Conservation (phyloP, 306 rosid species). For the Heteromeles arbutifolia region DNA sequence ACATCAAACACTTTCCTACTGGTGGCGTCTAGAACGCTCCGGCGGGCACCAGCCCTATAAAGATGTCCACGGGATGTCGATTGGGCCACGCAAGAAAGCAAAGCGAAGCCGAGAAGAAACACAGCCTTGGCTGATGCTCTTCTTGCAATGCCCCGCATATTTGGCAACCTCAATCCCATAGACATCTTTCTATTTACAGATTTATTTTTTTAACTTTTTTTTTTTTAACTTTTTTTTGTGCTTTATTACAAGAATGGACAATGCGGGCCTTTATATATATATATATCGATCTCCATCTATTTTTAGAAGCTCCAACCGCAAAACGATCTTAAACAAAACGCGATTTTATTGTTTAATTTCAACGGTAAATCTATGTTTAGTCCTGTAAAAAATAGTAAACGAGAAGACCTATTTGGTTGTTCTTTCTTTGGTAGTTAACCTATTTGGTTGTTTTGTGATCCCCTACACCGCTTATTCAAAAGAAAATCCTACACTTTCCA, state of each 20-base stretch:
- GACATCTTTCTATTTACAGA: neutral
- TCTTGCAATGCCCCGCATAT: slow-evolving; percentile 9
- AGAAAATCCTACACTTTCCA: neutral
- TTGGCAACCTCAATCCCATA: slow-evolving; percentile 7
- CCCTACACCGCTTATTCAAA: neutral
- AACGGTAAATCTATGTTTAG: neutral
- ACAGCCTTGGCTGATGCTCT: slow-evolving; percentile 9
- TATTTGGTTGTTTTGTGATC: neutral
- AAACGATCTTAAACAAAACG: neutral
- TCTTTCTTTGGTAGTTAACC: no score
- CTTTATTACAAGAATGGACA: neutral
- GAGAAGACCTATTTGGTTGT: slow-evolving; percentile 16
- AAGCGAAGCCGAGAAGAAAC: slow-evolving; percentile 12
- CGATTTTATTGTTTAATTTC: neutral
- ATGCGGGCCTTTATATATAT: neutral
- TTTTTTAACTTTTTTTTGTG: neutral
- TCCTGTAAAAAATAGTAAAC: neutral
- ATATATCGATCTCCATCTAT: neutral
- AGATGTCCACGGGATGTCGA: slow-evolving; percentile 11
- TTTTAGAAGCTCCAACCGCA: neutral
- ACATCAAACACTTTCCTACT: slow-evolving; percentile 31
- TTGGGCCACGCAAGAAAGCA: slow-evolving; percentile 21
- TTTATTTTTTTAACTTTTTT: neutral
- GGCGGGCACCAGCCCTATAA: slow-evolving; percentile 2
- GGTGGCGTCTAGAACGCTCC: slow-evolving; percentile 18